These are phyloP conservation scores for Lentinula raphanica DNA, from an alignment of 768 basidiomycete genomes.

Conservation along the genomic window DNA sequence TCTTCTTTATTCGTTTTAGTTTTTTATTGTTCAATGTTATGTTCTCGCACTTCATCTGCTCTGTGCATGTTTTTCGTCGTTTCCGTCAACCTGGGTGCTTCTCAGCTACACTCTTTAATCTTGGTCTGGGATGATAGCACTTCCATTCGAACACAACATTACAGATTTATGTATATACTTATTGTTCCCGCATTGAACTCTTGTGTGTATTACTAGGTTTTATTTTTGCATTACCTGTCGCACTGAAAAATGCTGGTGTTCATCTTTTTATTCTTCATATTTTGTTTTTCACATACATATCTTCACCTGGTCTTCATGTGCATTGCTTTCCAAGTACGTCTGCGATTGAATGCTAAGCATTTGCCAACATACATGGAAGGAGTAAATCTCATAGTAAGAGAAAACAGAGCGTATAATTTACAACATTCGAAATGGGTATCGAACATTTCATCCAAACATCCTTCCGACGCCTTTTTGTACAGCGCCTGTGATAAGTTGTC, in stretches of 20 bases:
- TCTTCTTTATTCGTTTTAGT: background rate
- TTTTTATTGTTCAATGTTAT: background rate
- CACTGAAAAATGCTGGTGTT: background rate
- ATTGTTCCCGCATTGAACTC: background rate
- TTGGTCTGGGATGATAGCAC: constrained; percentile 3
- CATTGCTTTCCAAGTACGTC: constrained; percentile 11
- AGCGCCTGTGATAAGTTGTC: constrained; percentile 75
- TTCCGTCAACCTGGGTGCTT: background rate
- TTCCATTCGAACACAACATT: background rate
- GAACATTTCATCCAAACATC: constrained; percentile 49
- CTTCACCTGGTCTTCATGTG: constrained; percentile 16
- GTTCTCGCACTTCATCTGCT: background rate
- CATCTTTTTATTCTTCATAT: constrained; percentile 17
- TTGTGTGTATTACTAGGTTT: constrained; percentile 5
- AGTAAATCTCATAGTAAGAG: background rate
- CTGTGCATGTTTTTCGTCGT: background rate
- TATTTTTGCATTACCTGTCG: background rate
- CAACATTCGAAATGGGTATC: background rate
- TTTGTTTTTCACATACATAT: constrained; percentile 6
- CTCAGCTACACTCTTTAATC: constrained; percentile 1
- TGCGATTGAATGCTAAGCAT: background rate
- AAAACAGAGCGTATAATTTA: constrained; percentile 11
- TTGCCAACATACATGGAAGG: background rate
- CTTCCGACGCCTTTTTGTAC: constrained; percentile 78
- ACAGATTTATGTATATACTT: too few relatives aligned